These are phyloP conservation scores for Penicillium sp. DNA, from an alignment of 2,329 filamentous ascomycete genomes.

Conservation along the genomic window DNA sequence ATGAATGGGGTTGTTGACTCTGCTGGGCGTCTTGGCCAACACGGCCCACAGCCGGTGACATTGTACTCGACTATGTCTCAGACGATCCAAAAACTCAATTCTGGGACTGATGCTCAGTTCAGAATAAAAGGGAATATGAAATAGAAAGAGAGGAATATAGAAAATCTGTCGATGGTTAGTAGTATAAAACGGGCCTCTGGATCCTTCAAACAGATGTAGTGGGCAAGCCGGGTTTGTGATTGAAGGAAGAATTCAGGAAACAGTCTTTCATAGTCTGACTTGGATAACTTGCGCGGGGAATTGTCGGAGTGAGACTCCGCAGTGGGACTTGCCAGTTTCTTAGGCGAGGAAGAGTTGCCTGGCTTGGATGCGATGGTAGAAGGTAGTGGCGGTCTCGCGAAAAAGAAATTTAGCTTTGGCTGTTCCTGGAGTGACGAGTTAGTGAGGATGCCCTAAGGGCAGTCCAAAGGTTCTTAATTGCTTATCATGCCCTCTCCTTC, in stretches of 20 bases:
- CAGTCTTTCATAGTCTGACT: slow-evolving; percentile 64
- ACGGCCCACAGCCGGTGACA: too few relatives aligned
- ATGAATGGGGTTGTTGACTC: too few relatives aligned
- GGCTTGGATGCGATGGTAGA: slow-evolving; percentile 22
- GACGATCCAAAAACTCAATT: too few relatives aligned
- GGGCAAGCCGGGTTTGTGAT: slow-evolving; percentile 70
- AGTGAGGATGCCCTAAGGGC: slow-evolving; percentile 6
- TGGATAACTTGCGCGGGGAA: slow-evolving; percentile 19
- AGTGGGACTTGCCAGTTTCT: slow-evolving; percentile 17
- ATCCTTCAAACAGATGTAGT: slow-evolving; percentile 56
- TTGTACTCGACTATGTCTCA: too few relatives aligned
- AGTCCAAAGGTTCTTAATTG: slow-evolving; percentile 2
- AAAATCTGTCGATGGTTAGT: too few relatives aligned
- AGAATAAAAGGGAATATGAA: too few relatives aligned
- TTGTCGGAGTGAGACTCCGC: slow-evolving; percentile 9
- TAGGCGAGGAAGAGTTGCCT: slow-evolving; percentile 32
- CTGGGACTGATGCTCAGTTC: too few relatives aligned
- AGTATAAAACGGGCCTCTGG: slow-evolving; percentile 45
- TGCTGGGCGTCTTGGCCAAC: too few relatives aligned
- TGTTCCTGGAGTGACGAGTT: slow-evolving; percentile 45
- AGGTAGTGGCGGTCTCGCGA: slow-evolving; percentile 44
- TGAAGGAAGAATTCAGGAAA: slow-evolving; percentile 85
- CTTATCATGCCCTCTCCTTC: slow-evolving; percentile 46
- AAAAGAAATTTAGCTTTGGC: slow-evolving; percentile 54
- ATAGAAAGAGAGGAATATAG: too few relatives aligned